A percentile compares a stretch with the other conserved stretches of the same genome.
These are phyloP conservation scores for Pichia scutulata DNA, from an alignment of 805 yeast species.

Conservation along the genomic window DNA sequence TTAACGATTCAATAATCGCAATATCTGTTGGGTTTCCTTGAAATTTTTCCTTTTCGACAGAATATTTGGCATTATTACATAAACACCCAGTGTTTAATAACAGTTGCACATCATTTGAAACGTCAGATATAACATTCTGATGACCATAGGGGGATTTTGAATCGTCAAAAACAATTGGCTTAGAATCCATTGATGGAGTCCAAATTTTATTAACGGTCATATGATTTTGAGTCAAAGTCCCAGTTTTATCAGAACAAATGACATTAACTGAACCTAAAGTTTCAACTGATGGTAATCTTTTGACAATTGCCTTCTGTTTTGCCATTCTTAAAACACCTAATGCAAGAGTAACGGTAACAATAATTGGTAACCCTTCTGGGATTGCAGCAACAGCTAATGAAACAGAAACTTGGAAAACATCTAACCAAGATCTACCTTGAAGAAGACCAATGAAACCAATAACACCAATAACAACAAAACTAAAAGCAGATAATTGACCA, in stretches of 20 bases:
- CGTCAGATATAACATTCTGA: slow-evolving; percentile 32
- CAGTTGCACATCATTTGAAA: slow-evolving; percentile 47
- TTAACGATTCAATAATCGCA: slow-evolving; percentile 72
- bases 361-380: slow-evolving; percentile 97
- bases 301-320: slow-evolving; percentile 84
- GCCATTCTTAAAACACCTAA: slow-evolving; percentile 97
- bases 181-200: slow-evolving; percentile 53
- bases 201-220: slow-evolving; percentile 84
- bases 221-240: slow-evolving; percentile 83
- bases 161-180: slow-evolving; percentile 12
- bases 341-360: slow-evolving; percentile 95
- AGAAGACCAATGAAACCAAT: slow-evolving; percentile 84
- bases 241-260: slow-evolving; percentile 87
- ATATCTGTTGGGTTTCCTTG: slow-evolving; percentile 95
- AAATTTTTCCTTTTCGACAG: slow-evolving; percentile 58
- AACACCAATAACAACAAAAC: slow-evolving; percentile 83
- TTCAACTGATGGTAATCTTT: slow-evolving; percentile 90
- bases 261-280: slow-evolving; percentile 92
- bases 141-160: slow-evolving; percentile 29
- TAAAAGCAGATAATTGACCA: slow-evolving; percentile 74
- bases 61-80: slow-evolving; percentile 69
- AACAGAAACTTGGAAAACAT: slow-evolving; percentile 96
- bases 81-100: slow-evolving; percentile 60
- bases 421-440: slow-evolving; percentile 93
- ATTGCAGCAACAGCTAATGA: slow-evolving; percentile 98